Conservation (phyloP, 805 yeast genomes). For the Blastobotrys chiropterorum region DNA sequence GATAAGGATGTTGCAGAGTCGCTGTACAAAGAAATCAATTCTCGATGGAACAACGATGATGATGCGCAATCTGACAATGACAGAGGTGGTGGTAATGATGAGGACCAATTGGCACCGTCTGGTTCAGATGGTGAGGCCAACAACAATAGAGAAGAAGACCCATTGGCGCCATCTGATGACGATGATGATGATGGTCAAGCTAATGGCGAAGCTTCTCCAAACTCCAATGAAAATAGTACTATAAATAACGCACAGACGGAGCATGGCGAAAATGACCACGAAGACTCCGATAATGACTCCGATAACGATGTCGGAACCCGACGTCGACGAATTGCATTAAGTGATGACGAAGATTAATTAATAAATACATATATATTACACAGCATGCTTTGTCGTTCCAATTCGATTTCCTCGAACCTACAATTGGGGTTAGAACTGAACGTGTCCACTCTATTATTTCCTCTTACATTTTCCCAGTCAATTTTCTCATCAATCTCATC, state of each 20-base stretch:
- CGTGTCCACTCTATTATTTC: slow-evolving; percentile 2
- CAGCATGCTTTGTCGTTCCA: background rate
- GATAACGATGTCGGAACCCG: background rate
- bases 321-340: slow-evolving; percentile 11
- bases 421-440: background rate
- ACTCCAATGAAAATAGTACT: background rate
- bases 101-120: background rate
- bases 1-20: background rate
- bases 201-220: background rate
- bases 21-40: background rate
- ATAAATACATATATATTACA: slow-evolving; percentile 2
- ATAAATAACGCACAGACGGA: too few species aligned
- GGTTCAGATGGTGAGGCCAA: background rate
- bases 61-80: background rate
- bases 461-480: slow-evolving; percentile 31
- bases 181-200: background rate
- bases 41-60: background rate
- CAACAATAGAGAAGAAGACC: background rate
- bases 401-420: background rate
- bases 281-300: background rate
- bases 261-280: slow-evolving; percentile 1
- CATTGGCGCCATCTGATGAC: background rate
- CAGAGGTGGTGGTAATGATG: too few species aligned
- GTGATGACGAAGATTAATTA: slow-evolving; percentile 21
- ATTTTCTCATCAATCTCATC: slow-evolving; percentile 26